Base-by-base conservation (phyloP, 2,329 filamentous ascomycete species). In the Pseudogymnoascus destructans region DNA sequence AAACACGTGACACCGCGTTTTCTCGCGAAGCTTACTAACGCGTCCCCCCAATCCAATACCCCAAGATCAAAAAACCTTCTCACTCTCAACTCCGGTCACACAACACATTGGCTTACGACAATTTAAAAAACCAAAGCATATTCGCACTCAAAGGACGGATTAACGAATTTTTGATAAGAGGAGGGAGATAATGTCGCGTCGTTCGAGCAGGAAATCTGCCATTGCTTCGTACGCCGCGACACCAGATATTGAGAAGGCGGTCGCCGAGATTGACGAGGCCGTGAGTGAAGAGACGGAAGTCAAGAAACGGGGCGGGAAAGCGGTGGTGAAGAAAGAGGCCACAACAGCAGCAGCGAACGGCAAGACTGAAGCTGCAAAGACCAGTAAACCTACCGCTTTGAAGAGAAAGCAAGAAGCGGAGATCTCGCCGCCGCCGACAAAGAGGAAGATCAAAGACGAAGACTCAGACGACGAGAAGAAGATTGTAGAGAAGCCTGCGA, bases 361-460 rank as follows among this genome's bases (percentile, higher is more conserved):
- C 49, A 33, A 55, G 2, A 10, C 23, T 10, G 17, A 0, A 21
- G 38, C 10, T 13, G 9, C 38, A 9, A 42, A 42, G 17, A n/a
- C 10, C 17, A 17, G 27, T 19, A 15, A 15, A 42, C 23, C 55
- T 1, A 35, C 32, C 32, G 55, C 30, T 15, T 25, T 6, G 17
- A 46, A 52, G 33, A 42, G 46, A 15, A 57, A 46, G 55, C 6
- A 21, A 57, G 38, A 19, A 13, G 54, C 49, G 2, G 32, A 17
- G 4, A 17, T 13, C 4, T 56, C 23, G 21, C 27, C 40, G 9
- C 49, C 59, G 32, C 7, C 55, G 9, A 61, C 10, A 13, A 38
- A 61, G 46, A 15, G 35, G 23, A 67, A 64, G 56, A 58, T 59
- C 35, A 64, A 67, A 70, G 60, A 63, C 66, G 9, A 69, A 67